Conservation (phyloP, 306 rosid genomes). For the Castanopsis chinensis region DNA sequence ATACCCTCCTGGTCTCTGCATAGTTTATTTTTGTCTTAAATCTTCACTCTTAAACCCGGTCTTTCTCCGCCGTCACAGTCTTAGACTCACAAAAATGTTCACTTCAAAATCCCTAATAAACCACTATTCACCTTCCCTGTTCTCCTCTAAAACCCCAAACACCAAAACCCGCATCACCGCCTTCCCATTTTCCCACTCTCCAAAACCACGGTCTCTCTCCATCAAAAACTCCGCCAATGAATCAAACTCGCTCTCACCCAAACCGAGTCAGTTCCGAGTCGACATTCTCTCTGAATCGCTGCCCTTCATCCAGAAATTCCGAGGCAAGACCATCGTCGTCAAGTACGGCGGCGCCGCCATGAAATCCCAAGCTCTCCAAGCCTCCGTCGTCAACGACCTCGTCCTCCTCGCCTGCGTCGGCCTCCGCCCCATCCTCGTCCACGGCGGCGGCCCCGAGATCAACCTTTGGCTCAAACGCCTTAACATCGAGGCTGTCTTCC, state of each 20-base stretch:
- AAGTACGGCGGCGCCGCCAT: constrained; percentile 97
- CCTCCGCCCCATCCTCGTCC: constrained; percentile 78
- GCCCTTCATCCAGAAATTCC: constrained; percentile 90
- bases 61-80: background rate
- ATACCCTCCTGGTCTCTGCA: too few relatives aligned
- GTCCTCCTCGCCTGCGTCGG: constrained; percentile 92
- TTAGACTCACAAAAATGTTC: constrained; percentile 29
- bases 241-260: background rate
- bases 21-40: too few relatives aligned
- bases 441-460: constrained; percentile 97
- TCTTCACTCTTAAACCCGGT: too few relatives aligned
- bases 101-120: constrained; percentile 48
- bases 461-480: constrained; percentile 85
- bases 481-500: constrained; percentile 72
- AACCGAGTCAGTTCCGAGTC: constrained; percentile 76
- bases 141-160: constrained; percentile 1
- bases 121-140: constrained; percentile 22
- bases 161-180: constrained; percentile 12
- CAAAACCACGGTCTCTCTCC: constrained; percentile 15
- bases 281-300: constrained; percentile 91
- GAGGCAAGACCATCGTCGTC: constrained; percentile 90
- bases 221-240: constrained; percentile 18
- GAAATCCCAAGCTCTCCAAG: constrained; percentile 77
- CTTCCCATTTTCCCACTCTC: constrained; percentile 7
- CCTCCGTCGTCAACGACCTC: constrained; percentile 87